Evolutionary conservation across 768 basidiomycete genomes (phyloP).

Genomic region (Lanmaoa rubissima): DNA sequence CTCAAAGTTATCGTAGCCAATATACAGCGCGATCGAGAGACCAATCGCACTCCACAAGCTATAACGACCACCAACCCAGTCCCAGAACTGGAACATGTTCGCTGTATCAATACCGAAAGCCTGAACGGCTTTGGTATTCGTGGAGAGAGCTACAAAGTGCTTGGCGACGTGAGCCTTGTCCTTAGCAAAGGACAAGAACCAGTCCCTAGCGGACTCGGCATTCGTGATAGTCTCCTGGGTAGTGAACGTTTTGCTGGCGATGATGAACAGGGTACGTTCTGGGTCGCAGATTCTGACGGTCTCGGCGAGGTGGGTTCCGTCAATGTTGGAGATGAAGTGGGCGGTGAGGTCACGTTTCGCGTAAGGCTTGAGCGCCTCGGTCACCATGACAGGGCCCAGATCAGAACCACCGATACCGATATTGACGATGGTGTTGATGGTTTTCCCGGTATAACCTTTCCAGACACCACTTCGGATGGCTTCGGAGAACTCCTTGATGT

Average conservation of each 20-base stretch:
- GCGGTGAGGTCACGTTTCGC: constrained; percentile 83
- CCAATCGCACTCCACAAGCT: constrained; percentile 99
- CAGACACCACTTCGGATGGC: constrained; percentile 81
- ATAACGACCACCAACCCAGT: constrained; percentile 99
- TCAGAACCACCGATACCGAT: constrained; percentile 99
- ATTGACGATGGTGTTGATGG: constrained; percentile 93
- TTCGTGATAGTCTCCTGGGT: constrained; percentile 99
- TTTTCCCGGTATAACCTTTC: constrained; percentile 97
- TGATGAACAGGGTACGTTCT: constrained; percentile 94
- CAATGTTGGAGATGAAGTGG: constrained; percentile 96
- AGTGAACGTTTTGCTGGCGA: constrained; percentile 99
- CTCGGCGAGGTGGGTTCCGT: constrained; percentile 96
- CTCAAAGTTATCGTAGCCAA: constrained; percentile 94
- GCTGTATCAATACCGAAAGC: constrained; percentile 85
- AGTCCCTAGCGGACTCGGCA: constrained; percentile 87
- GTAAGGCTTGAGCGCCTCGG: constrained; percentile 94
- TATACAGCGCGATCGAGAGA: constrained; percentile 86
- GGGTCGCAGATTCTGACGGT: constrained; percentile 77
- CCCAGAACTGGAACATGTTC: constrained; percentile 99
- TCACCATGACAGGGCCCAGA: constrained; percentile 98
- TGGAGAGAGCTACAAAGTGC: constrained; percentile 98
- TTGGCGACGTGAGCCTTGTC: constrained; percentile 94
- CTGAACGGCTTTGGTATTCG: constrained; percentile 92
- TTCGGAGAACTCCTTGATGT: constrained; percentile 90
- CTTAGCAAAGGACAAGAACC: constrained; percentile 85